Percentiles rank a stretch among this genome's conserved stretches.
These are phyloP conservation scores for Monosporozyma servazzii DNA, from an alignment of 805 yeast genomes.

Conservation along the genomic window DNA sequence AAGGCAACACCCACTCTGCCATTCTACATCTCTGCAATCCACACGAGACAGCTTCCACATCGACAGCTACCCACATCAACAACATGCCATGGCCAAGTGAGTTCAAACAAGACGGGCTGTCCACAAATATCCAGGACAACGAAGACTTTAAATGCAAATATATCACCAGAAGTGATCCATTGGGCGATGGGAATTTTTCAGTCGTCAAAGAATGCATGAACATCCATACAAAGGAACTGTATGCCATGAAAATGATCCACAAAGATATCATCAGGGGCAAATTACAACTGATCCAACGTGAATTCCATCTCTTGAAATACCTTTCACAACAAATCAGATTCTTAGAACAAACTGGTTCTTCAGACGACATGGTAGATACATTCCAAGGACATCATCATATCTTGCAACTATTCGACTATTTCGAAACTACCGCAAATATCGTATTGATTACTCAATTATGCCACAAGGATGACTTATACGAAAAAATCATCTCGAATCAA, in stretches of 20 bases:
- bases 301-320: conserved; percentile 42
- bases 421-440: conserved; percentile 52
- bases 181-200: conserved; percentile 44
- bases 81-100: conserved; percentile 8
- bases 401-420: conserved; percentile 55
- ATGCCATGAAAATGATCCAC: conserved; percentile 38
- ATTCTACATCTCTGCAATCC: no score
- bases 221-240: conserved; percentile 32
- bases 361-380: not conserved
- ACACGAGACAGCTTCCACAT: no score
- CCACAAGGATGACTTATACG: conserved; percentile 59
- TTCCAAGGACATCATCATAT: conserved; percentile 39
- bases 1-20: no score
- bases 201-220: conserved; percentile 43
- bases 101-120: not conserved
- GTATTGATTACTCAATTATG: conserved; percentile 60
- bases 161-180: conserved; percentile 17
- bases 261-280: conserved; percentile 24
- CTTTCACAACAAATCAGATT: conserved; percentile 19
- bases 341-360: conserved; percentile 28
- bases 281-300: conserved; percentile 43
- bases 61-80: no score
- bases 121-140: not conserved
- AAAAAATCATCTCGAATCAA: conserved; percentile 41
- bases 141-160: conserved; percentile 22